Evolutionary conservation across 768 basidiomycete species (phyloP), one percentile per base, ranked within the genome.

Genomic region (Multifurca ochricompacta): DNA sequence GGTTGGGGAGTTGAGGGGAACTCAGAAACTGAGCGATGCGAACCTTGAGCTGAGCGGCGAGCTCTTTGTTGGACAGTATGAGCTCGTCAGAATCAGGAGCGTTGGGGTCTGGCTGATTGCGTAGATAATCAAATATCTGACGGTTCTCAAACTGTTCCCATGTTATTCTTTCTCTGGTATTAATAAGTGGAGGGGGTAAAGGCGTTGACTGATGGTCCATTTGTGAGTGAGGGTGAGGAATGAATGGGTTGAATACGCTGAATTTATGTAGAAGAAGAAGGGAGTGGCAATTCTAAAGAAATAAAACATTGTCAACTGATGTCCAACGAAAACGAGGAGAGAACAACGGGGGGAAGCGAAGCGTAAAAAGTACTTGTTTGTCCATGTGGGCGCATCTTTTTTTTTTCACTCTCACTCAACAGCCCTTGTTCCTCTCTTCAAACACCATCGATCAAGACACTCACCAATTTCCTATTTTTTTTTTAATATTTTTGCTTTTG

Each of bases 361-460:
- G n/a, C 68, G 27, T 34, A 57, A 70, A 65, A 69, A 67, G 65
- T 62, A 66, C 48, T 73, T 73, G 73, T 74, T 73, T 73, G 73
- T 71, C 69, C 71, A 69, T 73, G 72, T 73, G 71, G 73, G 72
- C 62, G 71, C 70, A 49, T 35, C 35, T 60, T 64, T 51, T 49
- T 48, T 43, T 23, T 70, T 71, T 58, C 32, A 52, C 42, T 28
- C 30, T n/a, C n/a, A n/a, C n/a, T n/a, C n/a, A n/a, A 28, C 36
- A 53, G 46, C 56, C 46, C 50, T 58, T 47, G 45, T 43, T 28
- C 28, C 19, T 18, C n/a, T 28, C 37, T 31, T 23, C 21, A 34
- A 43, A 18, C n/a, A 32, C 14, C 30, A 59, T 45, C 44, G 44
- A 59, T 57, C 50, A 51, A n/a, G 48, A 51, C 49, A 56, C 55